Evolutionary conservation across 108 stramenopile species (phyloP).

Genomic region (Epithemia pelagica): DNA sequence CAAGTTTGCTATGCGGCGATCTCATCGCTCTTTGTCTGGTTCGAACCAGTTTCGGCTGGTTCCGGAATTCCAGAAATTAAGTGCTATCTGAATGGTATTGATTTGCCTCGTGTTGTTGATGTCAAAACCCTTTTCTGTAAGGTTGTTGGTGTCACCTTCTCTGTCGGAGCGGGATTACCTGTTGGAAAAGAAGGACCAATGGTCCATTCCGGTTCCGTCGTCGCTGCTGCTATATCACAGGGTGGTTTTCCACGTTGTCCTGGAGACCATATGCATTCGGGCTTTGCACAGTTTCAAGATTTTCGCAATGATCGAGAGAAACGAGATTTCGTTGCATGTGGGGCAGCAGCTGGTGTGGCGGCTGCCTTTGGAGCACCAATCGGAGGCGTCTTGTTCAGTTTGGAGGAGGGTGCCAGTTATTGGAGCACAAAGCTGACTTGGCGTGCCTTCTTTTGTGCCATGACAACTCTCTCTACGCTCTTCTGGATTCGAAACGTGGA

Average conservation of each 20-base stretch:
- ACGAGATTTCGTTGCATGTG: constrained; percentile 94
- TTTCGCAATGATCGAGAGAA: constrained; percentile 88
- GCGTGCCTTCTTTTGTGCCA: constrained; percentile 93
- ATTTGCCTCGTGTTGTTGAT: constrained; percentile 79
- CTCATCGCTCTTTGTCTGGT: constrained; percentile 73
- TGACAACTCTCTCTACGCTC: constrained; percentile 87
- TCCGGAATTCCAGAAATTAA: constrained; percentile 98
- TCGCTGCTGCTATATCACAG: constrained; percentile 82
- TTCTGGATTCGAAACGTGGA: constrained; percentile 75
- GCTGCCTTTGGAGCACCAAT: constrained; percentile 96
- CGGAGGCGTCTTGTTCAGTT: constrained; percentile 91
- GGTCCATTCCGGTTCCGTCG: constrained; percentile 82
- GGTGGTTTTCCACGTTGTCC: constrained; percentile 72
- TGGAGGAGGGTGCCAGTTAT: constrained; percentile 95
- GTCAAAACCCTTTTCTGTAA: constrained; percentile 93
- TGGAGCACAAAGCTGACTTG: constrained; percentile 96
- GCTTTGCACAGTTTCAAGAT: constrained; percentile 86
- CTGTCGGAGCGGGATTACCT: constrained; percentile 88
- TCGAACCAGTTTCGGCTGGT: constrained; percentile 90
- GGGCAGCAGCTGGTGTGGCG: constrained; percentile 91
- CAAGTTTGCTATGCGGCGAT: constrained; percentile 73
- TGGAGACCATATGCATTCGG: constrained; percentile 61
- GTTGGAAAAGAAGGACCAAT: constrained; percentile 98
- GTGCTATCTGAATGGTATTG: constrained; percentile 94
- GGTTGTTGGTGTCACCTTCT: constrained; percentile 89